Evolutionary conservation across 352 stramenopile genomes (phyloP), one percentile per base, ranked within the genome.

Genomic region (Thalassiosira hispida): DNA sequence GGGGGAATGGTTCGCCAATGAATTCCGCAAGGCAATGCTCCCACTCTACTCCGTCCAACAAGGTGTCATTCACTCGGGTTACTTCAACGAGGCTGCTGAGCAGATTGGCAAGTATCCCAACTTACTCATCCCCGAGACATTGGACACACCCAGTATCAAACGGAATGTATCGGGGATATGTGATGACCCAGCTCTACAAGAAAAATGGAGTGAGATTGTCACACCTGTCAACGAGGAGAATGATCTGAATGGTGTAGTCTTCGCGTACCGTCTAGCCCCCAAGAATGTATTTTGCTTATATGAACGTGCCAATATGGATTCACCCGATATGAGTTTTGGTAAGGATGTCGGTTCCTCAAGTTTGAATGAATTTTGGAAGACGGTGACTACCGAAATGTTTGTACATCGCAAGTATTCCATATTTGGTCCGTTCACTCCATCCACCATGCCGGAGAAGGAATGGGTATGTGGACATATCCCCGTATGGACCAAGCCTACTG

Each of bases 121-220:
- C 8, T 14, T 44, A 22, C 18, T 65, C 5, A 40, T 55, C 16
- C 29, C 25, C 20, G 23, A 74, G 20, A 38, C 20, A 18, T 44
- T 42, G 3, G 31, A 16, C 27, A 74, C n/a, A 49, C 27, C 33
- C 29, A 77, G 63, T 7, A 70, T 20, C 1, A 63, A 31, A 22
- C 64, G 85, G 5, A 85, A 91, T 75, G 72, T 91, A 11, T 85
- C 79, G 14, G 83, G 79, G 7, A 69, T 91, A 25, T 91, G 85
- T 46, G 83, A 90, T 66, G 46, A 84, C 11, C 52, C 64, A 8
- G 55, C 77, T 0, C 11, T 91, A 0, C n/a, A 81, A 11, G 31
- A 75, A 0, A 64, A 61, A n/a, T 90, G 80, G 38, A 40, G 42
- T 6, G 42, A 73, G 1, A 87, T 89, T 61, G 81, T 85, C n/a